Conservation (phyloP, 2,329 filamentous ascomycete genomes). For the Monosporascus sp. region DNA sequence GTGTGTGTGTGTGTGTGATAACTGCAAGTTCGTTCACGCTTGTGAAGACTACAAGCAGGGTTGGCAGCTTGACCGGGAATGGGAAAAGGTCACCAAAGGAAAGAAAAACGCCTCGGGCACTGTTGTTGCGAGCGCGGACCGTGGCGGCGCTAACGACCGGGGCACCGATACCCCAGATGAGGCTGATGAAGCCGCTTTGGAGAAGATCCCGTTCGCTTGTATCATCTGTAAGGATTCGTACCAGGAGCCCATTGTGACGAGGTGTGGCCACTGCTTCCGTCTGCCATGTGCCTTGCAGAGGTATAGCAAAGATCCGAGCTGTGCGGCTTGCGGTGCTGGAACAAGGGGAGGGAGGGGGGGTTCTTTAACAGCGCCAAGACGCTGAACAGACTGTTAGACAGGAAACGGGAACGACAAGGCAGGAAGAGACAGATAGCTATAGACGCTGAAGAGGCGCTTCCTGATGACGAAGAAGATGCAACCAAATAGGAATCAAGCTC, state of each 20-base stretch:
- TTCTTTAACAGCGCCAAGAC: conserved; percentile 87
- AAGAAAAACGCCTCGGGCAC: conserved; percentile 59
- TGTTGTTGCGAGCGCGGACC: conserved; percentile 54
- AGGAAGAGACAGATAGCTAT: conserved; percentile 51
- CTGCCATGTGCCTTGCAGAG: conserved; percentile 80
- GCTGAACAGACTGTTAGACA: conserved; percentile 72
- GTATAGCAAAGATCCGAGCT: conserved; percentile 81
- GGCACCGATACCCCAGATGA: conserved; percentile 42
- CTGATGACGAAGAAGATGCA: conserved; percentile 36
- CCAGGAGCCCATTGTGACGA: conserved; percentile 74
- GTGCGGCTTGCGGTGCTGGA: conserved; percentile 77
- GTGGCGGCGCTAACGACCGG: conserved; percentile 27
- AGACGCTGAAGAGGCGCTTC: conserved; percentile 45
- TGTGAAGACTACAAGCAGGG: conserved; percentile 81
- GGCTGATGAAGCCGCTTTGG: conserved; percentile 66
- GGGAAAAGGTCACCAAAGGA: conserved; percentile 78
- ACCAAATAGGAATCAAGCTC: conserved; percentile 4
- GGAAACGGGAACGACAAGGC: conserved; percentile 58
- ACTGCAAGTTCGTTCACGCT: conserved; percentile 75
- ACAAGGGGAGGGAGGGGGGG: conserved; percentile 85
- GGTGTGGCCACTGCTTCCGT: conserved; percentile 95
- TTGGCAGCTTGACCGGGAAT: conserved; percentile 92
- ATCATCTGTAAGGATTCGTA: conserved; percentile 79
- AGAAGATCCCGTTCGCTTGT: conserved; percentile 85
- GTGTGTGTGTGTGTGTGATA: too few relatives aligned